Evolutionary conservation across 495 filamentous ascomycete genomes (phyloP).

Genomic region (Cairneyella variabilis): DNA sequence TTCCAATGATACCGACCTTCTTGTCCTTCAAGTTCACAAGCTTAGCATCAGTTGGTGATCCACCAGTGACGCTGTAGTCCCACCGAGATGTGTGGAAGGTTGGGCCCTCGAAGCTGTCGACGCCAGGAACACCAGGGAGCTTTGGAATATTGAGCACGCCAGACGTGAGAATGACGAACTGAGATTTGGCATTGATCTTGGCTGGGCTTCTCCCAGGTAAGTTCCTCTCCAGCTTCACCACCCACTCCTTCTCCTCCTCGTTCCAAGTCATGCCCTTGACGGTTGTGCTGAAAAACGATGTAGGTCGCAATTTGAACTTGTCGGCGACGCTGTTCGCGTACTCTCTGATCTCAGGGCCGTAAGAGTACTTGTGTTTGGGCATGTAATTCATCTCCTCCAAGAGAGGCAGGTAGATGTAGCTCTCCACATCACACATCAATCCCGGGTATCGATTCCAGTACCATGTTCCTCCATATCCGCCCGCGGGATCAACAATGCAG

Average conservation of each 20-base stretch:
- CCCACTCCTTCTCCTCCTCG: slow-evolving; percentile 15
- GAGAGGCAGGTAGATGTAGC: slow-evolving; percentile 29
- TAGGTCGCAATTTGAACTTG: slow-evolving; percentile 41
- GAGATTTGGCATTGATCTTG: slow-evolving; percentile 1
- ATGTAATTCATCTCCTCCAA: slow-evolving; percentile 28
- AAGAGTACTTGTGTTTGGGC: slow-evolving; percentile 27
- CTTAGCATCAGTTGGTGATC: slow-evolving; percentile 36
- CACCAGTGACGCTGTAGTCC: slow-evolving; percentile 52
- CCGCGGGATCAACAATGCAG: slow-evolving; percentile 23
- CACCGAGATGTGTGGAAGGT: slow-evolving; percentile 52
- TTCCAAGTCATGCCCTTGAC: slow-evolving; percentile 39
- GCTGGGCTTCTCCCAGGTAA: too few species aligned
- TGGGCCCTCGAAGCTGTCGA: slow-evolving; percentile 41
- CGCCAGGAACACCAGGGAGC: slow-evolving; percentile 37
- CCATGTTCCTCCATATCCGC: slow-evolving; percentile 28
- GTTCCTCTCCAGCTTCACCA: neutral
- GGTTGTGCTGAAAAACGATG: slow-evolving; percentile 43
- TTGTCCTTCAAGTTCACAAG: slow-evolving; percentile 46
- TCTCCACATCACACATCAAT: slow-evolving; percentile 26
- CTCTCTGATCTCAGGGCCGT: slow-evolving; percentile 38
- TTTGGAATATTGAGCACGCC: slow-evolving; percentile 32
- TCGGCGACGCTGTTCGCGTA: slow-evolving; percentile 37
- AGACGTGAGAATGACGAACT: slow-evolving; percentile 2
- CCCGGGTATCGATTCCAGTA: slow-evolving; percentile 28
- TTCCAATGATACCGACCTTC: slow-evolving; percentile 49